Evolutionary conservation across 2,329 filamentous ascomycete genomes (phyloP).

Genomic region (Ophiocordyceps unilateralis): DNA sequence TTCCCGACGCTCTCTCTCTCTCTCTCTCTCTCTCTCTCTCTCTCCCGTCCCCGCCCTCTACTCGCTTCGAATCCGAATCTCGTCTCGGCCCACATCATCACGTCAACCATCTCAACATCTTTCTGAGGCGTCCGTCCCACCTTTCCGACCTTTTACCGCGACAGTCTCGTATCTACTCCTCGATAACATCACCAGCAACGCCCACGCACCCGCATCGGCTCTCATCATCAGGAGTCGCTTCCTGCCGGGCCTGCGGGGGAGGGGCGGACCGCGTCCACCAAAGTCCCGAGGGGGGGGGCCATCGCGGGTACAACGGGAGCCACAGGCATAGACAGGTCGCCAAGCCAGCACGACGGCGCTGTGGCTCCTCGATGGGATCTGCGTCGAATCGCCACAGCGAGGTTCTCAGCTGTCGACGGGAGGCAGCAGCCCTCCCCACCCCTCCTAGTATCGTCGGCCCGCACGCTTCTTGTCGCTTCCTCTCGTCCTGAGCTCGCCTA

Average conservation of each 20-base stretch:
- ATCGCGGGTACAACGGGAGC: neutral
- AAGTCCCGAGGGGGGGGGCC: constrained; percentile 8
- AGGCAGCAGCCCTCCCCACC: neutral
- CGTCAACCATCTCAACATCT: too few relatives aligned
- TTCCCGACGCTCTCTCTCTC: neutral
- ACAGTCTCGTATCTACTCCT: too few relatives aligned
- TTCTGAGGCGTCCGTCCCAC: too few relatives aligned
- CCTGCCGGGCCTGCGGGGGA: constrained; percentile 28
- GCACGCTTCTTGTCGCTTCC: neutral
- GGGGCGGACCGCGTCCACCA: constrained; percentile 20
- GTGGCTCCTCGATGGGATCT: constrained; percentile 2
- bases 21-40: neutral
- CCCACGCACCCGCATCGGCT: too few relatives aligned
- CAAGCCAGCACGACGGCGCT: neutral
- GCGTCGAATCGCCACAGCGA: neutral
- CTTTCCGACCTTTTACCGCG: too few relatives aligned
- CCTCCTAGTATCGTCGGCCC: neutral
- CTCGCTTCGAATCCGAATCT: too few relatives aligned
- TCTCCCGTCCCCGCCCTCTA: neutral
- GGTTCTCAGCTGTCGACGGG: neutral
- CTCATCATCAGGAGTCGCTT: constrained; percentile 10
- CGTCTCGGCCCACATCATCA: too few relatives aligned
- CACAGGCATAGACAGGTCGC: too few relatives aligned
- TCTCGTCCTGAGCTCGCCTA: too few relatives aligned
- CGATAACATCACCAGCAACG: too few relatives aligned